Conservation (phyloP, 345 rosid genomes). For the Geranium rotundifolium region DNA sequence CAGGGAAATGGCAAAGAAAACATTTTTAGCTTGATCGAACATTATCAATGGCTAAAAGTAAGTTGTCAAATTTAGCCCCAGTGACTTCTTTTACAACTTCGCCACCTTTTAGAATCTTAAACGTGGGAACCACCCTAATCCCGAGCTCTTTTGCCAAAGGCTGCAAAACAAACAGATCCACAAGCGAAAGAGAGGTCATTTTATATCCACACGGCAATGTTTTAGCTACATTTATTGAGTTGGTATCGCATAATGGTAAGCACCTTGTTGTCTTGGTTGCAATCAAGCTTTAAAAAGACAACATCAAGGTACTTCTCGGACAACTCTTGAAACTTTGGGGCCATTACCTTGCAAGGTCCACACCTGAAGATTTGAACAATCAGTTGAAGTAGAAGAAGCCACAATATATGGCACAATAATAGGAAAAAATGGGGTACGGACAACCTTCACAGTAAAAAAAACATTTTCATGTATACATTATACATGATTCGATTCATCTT, state of each 20-base stretch:
- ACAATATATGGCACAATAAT: background rate
- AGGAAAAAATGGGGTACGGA: too few species aligned
- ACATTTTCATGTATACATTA: too few species aligned
- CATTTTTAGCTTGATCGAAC: conserved; percentile 50
- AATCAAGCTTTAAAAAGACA: conserved; percentile 85
- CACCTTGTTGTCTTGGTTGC: conserved; percentile 87
- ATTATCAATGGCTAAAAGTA: conserved; percentile 53
- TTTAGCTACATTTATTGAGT: too few species aligned
- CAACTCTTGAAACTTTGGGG: conserved; percentile 66
- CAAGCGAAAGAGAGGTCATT: too few species aligned
- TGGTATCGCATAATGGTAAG: background rate
- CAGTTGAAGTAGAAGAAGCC: background rate
- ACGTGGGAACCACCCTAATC: conserved; percentile 74
- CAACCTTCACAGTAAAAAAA: too few species aligned
- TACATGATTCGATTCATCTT: too few species aligned
- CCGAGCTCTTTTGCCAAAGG: conserved; percentile 91
- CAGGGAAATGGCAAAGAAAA: conserved; percentile 4
- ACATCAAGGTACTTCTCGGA: conserved; percentile 68
- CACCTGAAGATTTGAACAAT: conserved; percentile 36
- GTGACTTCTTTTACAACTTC: conserved; percentile 68
- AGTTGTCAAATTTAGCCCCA: conserved; percentile 74
- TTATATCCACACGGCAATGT: too few species aligned
- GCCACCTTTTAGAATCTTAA: conserved; percentile 66
- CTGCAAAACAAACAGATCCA: conserved; percentile 21
- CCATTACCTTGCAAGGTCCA: conserved; percentile 92